Evolutionary conservation across 2,329 filamentous ascomycete genomes (phyloP).

Genomic region (Lachnellula arida): DNA sequence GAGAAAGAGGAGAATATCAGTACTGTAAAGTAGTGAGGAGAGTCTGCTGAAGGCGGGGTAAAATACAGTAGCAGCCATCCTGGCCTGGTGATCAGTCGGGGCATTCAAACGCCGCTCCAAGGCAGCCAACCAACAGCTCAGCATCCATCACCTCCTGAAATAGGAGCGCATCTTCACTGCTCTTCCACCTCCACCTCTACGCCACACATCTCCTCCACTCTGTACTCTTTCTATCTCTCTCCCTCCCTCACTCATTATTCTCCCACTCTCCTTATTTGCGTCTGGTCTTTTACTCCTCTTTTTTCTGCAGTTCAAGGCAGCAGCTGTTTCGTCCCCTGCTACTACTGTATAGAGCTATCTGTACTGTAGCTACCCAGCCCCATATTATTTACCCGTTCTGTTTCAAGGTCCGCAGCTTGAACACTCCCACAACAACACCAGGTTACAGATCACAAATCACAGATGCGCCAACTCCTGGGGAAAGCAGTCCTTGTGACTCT

Average conservation of each 20-base stretch:
- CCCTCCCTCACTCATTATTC: not conserved
- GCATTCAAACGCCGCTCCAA: not conserved
- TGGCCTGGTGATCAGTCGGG: too few species aligned
- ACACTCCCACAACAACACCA: conserved; percentile 9
- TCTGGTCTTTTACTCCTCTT: not conserved
- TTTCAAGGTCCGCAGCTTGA: conserved; percentile 5
- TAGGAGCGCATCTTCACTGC: not conserved
- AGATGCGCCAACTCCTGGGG: conserved; percentile 25
- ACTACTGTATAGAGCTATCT: not conserved
- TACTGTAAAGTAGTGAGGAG: too few species aligned
- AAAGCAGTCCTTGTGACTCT: conserved; percentile 29
- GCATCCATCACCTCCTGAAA: not conserved
- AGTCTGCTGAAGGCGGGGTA: not conserved
- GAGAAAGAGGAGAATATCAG: not conserved
- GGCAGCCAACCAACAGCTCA: not conserved
- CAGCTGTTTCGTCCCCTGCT: not conserved
- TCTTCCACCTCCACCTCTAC: not conserved
- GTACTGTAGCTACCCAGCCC: not conserved
- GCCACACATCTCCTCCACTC: too few species aligned
- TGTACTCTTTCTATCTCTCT: not conserved
- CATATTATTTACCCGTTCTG: not conserved
- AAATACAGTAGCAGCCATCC: not conserved
- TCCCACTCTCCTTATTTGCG: not conserved
- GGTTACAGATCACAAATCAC: not conserved
- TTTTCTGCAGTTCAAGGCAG: not conserved